Evolutionary conservation across 73 alveolate genomes (phyloP).

Genomic region (Tetrahymena thermophila): DNA sequence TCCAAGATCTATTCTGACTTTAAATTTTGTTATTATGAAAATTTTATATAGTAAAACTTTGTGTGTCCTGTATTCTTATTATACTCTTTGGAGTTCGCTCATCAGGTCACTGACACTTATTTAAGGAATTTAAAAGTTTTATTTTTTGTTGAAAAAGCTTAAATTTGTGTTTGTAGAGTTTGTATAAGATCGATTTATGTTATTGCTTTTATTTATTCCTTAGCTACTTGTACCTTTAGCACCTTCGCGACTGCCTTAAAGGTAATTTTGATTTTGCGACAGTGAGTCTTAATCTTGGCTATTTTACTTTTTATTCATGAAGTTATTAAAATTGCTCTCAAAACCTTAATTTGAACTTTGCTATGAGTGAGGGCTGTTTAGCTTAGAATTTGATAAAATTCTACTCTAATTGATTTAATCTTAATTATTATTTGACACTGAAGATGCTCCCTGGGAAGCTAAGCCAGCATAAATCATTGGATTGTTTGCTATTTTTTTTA

Average conservation of each 20-base stretch:
- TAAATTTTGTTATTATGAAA: background rate
- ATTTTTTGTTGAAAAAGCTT: background rate
- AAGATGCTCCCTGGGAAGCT: background rate
- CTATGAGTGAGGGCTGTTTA: background rate
- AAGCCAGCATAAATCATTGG: background rate
- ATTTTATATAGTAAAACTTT: background rate
- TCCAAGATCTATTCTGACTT: background rate
- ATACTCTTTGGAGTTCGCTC: background rate
- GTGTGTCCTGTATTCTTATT: background rate
- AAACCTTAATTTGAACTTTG: background rate
- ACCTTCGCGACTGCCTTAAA: background rate
- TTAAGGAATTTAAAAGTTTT: background rate
- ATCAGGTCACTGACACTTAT: background rate
- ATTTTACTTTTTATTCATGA: background rate
- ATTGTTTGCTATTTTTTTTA: background rate
- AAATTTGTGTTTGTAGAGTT: background rate
- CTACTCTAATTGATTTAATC: background rate
- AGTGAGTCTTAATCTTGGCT: background rate
- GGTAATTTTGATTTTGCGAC: background rate
- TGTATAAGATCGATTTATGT: background rate
- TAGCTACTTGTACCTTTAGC: background rate
- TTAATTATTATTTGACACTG: background rate
- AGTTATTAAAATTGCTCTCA: background rate
- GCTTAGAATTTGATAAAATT: background rate
- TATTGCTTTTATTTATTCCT: background rate